Base-by-base conservation (phyloP, 495 filamentous ascomycete species). In the Xylaria scruposa region DNA sequence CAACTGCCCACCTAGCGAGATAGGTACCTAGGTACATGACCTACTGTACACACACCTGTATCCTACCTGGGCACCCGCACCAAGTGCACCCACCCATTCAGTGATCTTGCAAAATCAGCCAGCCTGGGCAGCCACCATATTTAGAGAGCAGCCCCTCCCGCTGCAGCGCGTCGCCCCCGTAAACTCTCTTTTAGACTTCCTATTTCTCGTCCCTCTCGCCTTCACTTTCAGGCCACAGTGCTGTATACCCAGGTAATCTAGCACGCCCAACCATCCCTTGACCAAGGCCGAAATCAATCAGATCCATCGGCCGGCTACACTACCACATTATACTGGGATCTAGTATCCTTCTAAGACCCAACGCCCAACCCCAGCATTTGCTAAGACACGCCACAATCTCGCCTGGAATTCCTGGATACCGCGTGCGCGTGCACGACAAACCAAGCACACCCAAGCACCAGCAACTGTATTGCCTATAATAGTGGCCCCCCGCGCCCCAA, bases 51-150 rank as follows among this genome's bases (percentile, higher is more conserved):
- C 33, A 38, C 33, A 69, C 67, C 44, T 51, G 59, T 70, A 62
- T 46, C 54, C 53, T 63, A 59, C 74, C 68, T 67, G 70, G 72
- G 68, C 58, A 71, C n/a, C 31, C 15, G 63, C 63, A 72, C 44
- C 47, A 49, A 71, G 44, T 47, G 51, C 70, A 64, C 44, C 63
- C 62, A 49, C 63, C 67, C 62, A 64, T 72, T 3, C 68, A 75
- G 68, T 74, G 76, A 76, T 77, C 77, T 75, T 72, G 71, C 62
- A 71, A 76, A 79, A 79, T 79, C 77, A 79, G 77, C 74, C 75
- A 78, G 75, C 60, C 75, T 71, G 68, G 67, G 72, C 56, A 71
- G 36, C 71, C 59, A 68, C 67, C 71, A 65, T 79, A 79, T 78
- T 79, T 78, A 76, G 77, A 78, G 73, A 69, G 60, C 74, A 70